Percentiles rank a stretch among this genome's conserved stretches.
These are phyloP conservation scores for Aristolochia californica DNA, from an alignment of 164 flowering plant species.

Conservation along the genomic window DNA sequence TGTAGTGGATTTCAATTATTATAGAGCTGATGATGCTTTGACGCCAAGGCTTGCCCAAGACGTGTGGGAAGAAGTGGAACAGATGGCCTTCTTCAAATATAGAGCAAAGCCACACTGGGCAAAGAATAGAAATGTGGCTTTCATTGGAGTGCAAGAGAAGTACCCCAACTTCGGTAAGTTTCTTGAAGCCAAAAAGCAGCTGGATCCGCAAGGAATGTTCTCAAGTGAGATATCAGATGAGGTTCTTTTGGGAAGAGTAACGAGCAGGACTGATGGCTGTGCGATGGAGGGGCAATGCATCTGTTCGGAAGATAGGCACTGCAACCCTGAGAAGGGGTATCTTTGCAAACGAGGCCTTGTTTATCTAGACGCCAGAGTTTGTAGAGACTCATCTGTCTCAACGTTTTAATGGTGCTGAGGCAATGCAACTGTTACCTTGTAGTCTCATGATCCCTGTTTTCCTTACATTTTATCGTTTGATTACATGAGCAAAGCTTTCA, in stretches of 20 bases:
- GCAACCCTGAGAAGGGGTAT: conserved; percentile 53
- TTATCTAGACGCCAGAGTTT: conserved; percentile 55
- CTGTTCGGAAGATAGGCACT: conserved; percentile 72
- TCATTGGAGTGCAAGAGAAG: conserved; percentile 48
- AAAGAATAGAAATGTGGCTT: conserved; percentile 66
- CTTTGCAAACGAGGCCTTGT: conserved; percentile 59
- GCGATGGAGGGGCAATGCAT: conserved; percentile 70
- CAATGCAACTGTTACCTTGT: too few relatives aligned
- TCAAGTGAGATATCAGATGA: conserved; percentile 66
- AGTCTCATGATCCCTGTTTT: too few relatives aligned
- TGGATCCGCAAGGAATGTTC: conserved; percentile 53
- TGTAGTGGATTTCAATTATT: conserved; percentile 75
- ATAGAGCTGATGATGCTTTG: conserved; percentile 44
- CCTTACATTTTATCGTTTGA: too few relatives aligned
- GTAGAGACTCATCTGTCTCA: conserved; percentile 29
- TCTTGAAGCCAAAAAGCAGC: conserved; percentile 37
- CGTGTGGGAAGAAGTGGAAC: conserved; percentile 79
- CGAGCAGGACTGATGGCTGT: conserved; percentile 45
- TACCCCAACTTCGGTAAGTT: conserved; percentile 43
- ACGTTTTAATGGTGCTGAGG: conserved; percentile 7
- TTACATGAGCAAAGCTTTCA: too few relatives aligned
- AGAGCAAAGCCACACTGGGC: conserved; percentile 87
- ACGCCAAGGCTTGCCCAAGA: conserved; percentile 72
- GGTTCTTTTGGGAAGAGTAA: conserved; percentile 35
- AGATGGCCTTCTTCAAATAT: conserved; percentile 77